Conservation (phyloP, 768 basidiomycete species). For the Hebeloma cylindrosporum region DNA sequence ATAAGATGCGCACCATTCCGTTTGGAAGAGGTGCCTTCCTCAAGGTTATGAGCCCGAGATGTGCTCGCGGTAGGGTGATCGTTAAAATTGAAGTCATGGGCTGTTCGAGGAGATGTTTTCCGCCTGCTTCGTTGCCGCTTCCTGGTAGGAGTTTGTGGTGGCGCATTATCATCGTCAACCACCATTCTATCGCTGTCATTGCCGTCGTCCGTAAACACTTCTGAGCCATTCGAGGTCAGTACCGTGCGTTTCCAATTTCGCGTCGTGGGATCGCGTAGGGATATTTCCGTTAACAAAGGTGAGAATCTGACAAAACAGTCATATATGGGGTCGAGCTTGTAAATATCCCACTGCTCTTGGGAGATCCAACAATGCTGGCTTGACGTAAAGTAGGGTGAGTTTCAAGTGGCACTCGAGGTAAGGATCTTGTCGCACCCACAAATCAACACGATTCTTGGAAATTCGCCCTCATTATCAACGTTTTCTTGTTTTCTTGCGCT, state of each 20-base stretch:
- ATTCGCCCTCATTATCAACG: constrained; percentile 63
- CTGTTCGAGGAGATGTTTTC: constrained; percentile 10
- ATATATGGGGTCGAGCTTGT: constrained; percentile 78
- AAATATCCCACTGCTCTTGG: constrained; percentile 85
- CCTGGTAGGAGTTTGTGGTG: constrained; percentile 7
- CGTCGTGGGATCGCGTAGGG: constrained; percentile 25
- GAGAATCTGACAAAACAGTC: constrained; percentile 55
- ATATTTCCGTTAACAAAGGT: constrained; percentile 39
- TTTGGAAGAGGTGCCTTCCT: constrained; percentile 41
- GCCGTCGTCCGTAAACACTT: constrained; percentile 13
- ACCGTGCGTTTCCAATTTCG: too few species aligned
- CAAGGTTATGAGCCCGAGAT: too few species aligned
- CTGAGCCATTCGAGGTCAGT: not conserved
- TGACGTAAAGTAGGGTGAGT: not conserved
- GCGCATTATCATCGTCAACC: constrained; percentile 19
- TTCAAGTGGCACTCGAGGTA: not conserved
- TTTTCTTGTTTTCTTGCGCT: constrained; percentile 58
- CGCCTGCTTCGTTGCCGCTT: constrained; percentile 3
- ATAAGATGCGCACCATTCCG: too few species aligned
- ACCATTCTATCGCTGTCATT: constrained; percentile 23
- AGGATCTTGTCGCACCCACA: constrained; percentile 58
- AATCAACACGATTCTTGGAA: constrained; percentile 66
- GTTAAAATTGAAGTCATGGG: constrained; percentile 11
- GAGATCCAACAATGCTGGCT: constrained; percentile 40
- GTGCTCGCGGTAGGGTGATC: constrained; percentile 1